These are phyloP conservation scores for Entamoeba invadens DNA, from an alignment of 208 protist species.

Conservation along the genomic window DNA sequence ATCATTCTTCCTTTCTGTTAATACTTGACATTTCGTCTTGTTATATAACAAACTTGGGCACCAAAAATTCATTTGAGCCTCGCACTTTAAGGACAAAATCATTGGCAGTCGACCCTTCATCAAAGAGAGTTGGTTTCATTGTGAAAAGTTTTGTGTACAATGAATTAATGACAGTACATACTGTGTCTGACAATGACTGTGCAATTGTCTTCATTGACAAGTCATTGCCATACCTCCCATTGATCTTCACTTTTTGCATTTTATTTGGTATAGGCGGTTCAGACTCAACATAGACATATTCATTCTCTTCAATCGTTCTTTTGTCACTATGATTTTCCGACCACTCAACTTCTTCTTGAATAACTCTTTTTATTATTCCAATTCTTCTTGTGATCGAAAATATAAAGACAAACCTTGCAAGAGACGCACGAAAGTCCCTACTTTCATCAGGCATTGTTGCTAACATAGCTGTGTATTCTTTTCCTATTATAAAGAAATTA, in stretches of 20 bases:
- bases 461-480: neutral
- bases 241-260: neutral
- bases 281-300: neutral
- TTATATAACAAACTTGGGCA: neutral
- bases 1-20: neutral
- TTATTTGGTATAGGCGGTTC: neutral
- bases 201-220: neutral
- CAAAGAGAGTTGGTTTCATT: neutral
- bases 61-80: neutral
- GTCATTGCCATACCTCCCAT: neutral
- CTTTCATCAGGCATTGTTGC: neutral
- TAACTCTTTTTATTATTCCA: neutral
- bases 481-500: neutral
- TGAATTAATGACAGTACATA: neutral
- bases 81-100: neutral
- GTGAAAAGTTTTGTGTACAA: neutral
- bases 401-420: no score
- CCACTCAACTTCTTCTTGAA: neutral
- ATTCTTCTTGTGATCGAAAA: no score
- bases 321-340: neutral
- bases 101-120: neutral
- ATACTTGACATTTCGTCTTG: neutral
- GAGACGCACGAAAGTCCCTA: neutral
- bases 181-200: neutral
- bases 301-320: neutral